Conservation (phyloP, 2,329 filamentous ascomycete species). For the Monilinia laxa region DNA sequence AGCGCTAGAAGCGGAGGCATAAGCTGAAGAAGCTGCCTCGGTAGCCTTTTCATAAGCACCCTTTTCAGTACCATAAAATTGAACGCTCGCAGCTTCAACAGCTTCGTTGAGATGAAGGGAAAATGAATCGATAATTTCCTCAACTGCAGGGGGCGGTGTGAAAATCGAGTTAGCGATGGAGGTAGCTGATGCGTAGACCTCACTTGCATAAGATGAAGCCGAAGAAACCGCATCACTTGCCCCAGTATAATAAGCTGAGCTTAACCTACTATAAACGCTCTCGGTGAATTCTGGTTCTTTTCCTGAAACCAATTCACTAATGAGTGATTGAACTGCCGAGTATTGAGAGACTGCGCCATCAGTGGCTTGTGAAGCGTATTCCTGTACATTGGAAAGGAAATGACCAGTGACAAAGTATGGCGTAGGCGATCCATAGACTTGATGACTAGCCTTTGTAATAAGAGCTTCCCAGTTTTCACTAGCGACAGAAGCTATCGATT, state of each 20-base stretch:
- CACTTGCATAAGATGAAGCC: slow-evolving; percentile 53
- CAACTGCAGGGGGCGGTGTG: slow-evolving; percentile 57
- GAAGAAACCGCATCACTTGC: slow-evolving; percentile 46
- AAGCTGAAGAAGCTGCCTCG: slow-evolving; percentile 52
- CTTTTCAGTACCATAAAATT: slow-evolving; percentile 57
- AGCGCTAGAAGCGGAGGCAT: slow-evolving; percentile 49
- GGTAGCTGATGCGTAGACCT: slow-evolving; percentile 46
- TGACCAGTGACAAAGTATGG: slow-evolving; percentile 44
- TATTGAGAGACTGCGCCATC: slow-evolving; percentile 64
- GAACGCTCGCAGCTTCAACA: slow-evolving; percentile 57
- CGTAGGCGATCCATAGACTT: slow-evolving; percentile 39
- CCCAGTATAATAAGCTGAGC: slow-evolving; percentile 69
- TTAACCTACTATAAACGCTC: slow-evolving; percentile 71
- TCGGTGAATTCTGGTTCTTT: slow-evolving; percentile 81
- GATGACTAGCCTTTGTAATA: slow-evolving; percentile 38
- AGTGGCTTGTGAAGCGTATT: slow-evolving; percentile 62
- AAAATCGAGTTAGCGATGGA: slow-evolving; percentile 50
- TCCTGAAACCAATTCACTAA: slow-evolving; percentile 74
- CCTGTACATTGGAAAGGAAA: slow-evolving; percentile 51
- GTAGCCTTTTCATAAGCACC: slow-evolving; percentile 54
- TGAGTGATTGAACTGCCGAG: slow-evolving; percentile 65
- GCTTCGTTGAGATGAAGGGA: slow-evolving; percentile 56
- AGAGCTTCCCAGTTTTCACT: slow-evolving; percentile 44
- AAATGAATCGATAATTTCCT: slow-evolving; percentile 57
- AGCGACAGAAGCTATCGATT: slow-evolving; percentile 51